Evolutionary conservation across 495 filamentous ascomycete genomes (phyloP), one percentile per base, ranked within the genome.

Genomic region (Penicillium dipodomyicola): DNA sequence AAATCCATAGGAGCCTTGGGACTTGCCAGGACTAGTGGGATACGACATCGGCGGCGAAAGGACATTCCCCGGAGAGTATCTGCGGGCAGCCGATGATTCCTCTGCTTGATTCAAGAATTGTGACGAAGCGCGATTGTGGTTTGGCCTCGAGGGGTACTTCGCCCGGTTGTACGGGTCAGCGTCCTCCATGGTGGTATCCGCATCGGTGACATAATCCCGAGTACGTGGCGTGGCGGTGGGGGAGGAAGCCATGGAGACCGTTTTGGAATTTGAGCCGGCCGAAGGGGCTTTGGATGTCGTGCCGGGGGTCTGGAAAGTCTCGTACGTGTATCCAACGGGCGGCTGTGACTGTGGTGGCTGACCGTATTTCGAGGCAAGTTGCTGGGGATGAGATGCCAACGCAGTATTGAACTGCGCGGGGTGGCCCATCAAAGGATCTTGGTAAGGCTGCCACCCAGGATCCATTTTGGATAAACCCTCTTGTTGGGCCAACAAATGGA

Each of bases 41-140:
- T 81, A 84, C 51, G 85, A 78, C 54, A 82, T 74, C 15, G 84
- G 75, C 33, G 87, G 82, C 44, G 84, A 83, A 32, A 93, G 74
- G 6, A 85, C 83, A 65, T 95, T 92, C 91, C 96, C 96, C 49
- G 93, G 94, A 12, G 92, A 96, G 72, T 98, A 97, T 65, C 93
- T 83, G 66, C 93, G 89, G 46, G 92, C 90, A 43, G 92, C 89
- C 35, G 88, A 80, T 23, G 89, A 90, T 55, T 89, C 88, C 59
- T 93, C 90, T 54, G 66, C 52, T 56, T 85, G 84, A 20, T 82
- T 72, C 19, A 91, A 78, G 56, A 83, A 86, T 63, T 86, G 84
- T 49, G 82, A 80, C 17, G 84, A 87, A 7, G 81, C 72, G 32
- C 83, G 75, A 67, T 82, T 84, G 48, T 86, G 78, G 54, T 82